phyloP scores from a whole-genome alignment of 331 rosid species.

The Malus hybrid region DNA sequence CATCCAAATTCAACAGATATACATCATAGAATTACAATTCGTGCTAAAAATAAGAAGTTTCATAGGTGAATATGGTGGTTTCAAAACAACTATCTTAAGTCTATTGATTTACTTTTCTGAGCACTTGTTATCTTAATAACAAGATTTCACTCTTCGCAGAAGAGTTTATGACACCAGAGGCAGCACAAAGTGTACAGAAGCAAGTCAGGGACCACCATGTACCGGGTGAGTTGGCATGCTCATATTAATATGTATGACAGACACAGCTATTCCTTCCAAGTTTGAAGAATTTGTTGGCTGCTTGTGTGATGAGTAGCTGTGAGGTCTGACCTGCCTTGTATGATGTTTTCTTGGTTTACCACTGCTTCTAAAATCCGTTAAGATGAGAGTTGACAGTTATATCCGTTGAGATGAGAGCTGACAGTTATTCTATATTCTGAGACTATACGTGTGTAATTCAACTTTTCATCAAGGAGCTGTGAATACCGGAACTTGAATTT shows the following conservation, averaged over 20 bases:
- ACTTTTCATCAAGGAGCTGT: neutral
- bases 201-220: conserved; percentile 94
- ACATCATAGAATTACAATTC: conserved; percentile 87
- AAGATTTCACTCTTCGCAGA: conserved; percentile 35
- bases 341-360: neutral
- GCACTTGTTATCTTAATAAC: neutral
- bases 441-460: neutral
- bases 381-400: neutral
- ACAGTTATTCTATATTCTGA: neutral
- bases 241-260: neutral
- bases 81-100: neutral
- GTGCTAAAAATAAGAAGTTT: conserved; percentile 71
- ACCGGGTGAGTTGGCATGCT: conserved; percentile 54
- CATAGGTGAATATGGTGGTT: conserved; percentile 49
- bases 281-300: neutral
- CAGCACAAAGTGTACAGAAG: conserved; percentile 69
- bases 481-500: neutral
- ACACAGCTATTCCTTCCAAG: neutral
- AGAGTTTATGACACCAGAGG: conserved; percentile 88
- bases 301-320: neutral
- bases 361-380: neutral
- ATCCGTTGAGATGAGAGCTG: neutral
- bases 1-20: conserved; percentile 91
- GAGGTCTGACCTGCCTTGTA: neutral
- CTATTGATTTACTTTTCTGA: neutral